Evolutionary conservation across 805 yeast genomes (phyloP), one percentile per base, ranked within the genome.

Genomic region (Myxozyma geophila): DNA sequence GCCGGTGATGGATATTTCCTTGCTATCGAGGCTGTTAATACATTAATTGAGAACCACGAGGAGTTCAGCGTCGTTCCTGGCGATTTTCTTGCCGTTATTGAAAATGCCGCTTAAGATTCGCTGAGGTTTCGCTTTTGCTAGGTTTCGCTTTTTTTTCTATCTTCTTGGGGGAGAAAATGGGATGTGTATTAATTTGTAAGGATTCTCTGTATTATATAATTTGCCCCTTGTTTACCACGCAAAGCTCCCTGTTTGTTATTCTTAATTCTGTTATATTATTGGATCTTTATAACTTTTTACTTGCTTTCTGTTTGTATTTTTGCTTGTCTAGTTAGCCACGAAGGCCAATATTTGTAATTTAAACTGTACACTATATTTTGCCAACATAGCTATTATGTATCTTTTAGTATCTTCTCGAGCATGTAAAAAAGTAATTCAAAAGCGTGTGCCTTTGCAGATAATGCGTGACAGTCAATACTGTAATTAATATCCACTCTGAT

Each of bases 21-120:
- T 68, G 96, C 96, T 0, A 92, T 95, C 72, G 98, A 93, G 74
- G 93, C 92, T 39, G 87, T 95, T 41, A 89, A 90, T 74, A 85
- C 86, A 67, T 79, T 95, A 74, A 92, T 95, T 67, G 89, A 89
- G 63, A 81, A 86, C 64, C 92, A 90, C 74, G 92, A 89, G 67
- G 89, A 89, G 62, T 82, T 93, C 66, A 83, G 91, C 46, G 80
- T 86, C 58, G 87, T 93, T 47, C 98, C 99, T 0, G 75, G 74
- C 1, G 92, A 86, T 68, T 72, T 91, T 46, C 72, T 56, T 47
- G 54, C 47, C 13, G 43, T 15, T 7, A 19, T 40, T 7, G 59
- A 55, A 33, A 7, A 19, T 23, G 40, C 17, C 52, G n/a, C 21
- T 21, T 44, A 23, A 36, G 17, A 17, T 43, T 23, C 46, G 54